Evolutionary conservation across 768 basidiomycete genomes (phyloP), one percentile per base, ranked within the genome.

Genomic region (Mycena maculata): DNA sequence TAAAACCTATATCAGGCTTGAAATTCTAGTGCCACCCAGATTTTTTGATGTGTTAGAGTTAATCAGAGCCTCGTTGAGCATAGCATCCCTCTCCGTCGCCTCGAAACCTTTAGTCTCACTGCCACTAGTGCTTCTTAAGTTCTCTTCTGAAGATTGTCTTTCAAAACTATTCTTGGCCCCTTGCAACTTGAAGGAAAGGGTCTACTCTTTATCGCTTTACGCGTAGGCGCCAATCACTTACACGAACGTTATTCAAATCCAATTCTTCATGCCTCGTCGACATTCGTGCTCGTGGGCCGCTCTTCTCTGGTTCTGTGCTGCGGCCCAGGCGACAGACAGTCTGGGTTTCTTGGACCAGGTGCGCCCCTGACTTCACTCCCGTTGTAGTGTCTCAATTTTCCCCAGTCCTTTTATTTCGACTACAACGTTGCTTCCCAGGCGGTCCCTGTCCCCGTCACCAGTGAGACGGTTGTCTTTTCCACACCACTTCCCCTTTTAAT

Each of bases 371-470:
- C 36, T 31, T 44, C 15, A 30, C 5, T 4, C 39, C 33, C 22
- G 39, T 10, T 16, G 23, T 39, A n/a, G 25, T 31, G 33, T 56
- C 60, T 63, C 39, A 68, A 22, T 13, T 25, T n/a, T 41, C 31
- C 54, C 15, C 63, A 84, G 83, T 80, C 84, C 9, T 86, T 83
- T 70, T 83, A 79, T 72, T 86, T 85, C 72, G 77, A 81, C 72
- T 84, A 81, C 74, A 78, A 79, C 71, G 41, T 60, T 48, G 73
- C 77, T 7, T 73, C 69, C 4, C 78, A 82, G 66, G 73, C 80
- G 7, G 72, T 79, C 33, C 81, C 82, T 5, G 74, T 82, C 22
- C 81, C 83, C 22, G 76, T 80, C 22, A 84, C 83, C 20, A 71
- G 84, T 83, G 60, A 41, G 74, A 62, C 28, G 47, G n/a, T 25